phyloP scores from a whole-genome alignment of 108 stramenopile species.

The Pseudonitzschia multiseries region DNA sequence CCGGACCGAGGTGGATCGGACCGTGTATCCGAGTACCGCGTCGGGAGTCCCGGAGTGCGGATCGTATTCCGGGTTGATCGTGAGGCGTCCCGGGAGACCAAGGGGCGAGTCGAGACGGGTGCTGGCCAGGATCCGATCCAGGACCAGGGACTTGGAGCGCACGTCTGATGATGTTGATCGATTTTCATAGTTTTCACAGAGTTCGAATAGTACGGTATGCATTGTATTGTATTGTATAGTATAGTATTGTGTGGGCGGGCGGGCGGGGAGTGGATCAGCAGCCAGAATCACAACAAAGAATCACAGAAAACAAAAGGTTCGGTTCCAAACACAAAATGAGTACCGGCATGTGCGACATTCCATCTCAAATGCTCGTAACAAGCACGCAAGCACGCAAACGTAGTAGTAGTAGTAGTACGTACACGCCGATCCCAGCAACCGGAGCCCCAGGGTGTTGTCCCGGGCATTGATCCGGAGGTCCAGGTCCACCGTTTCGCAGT shows the following conservation, averaged over 20 bases:
- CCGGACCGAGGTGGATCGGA: constrained; percentile 22
- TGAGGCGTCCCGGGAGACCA: constrained; percentile 32
- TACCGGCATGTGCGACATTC: too few relatives aligned
- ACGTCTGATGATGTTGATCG: not conserved
- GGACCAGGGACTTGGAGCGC: constrained; percentile 9
- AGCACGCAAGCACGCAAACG: too few relatives aligned
- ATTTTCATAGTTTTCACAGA: too few relatives aligned
- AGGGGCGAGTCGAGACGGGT: constrained; percentile 29
- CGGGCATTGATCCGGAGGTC: constrained; percentile 37
- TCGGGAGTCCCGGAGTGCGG: constrained; percentile 21
- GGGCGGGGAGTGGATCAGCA: too few relatives aligned
- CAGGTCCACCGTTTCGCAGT: constrained; percentile 28
- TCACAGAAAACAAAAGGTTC: too few relatives aligned
- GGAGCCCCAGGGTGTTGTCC: constrained; percentile 27
- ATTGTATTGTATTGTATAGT: too few relatives aligned
- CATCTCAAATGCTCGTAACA: too few relatives aligned
- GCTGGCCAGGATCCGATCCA: constrained; percentile 34
- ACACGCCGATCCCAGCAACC: constrained; percentile 37
- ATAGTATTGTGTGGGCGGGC: too few relatives aligned
- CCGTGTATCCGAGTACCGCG: constrained; percentile 37
- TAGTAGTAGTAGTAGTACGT: constrained; percentile 2
- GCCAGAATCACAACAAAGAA: too few relatives aligned
- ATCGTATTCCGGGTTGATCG: constrained; percentile 44
- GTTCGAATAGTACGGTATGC: too few relatives aligned
- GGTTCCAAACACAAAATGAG: too few relatives aligned